Evolutionary conservation across 1,139 yeast species (phyloP).

Genomic region (Dujonia santamariae): DNA sequence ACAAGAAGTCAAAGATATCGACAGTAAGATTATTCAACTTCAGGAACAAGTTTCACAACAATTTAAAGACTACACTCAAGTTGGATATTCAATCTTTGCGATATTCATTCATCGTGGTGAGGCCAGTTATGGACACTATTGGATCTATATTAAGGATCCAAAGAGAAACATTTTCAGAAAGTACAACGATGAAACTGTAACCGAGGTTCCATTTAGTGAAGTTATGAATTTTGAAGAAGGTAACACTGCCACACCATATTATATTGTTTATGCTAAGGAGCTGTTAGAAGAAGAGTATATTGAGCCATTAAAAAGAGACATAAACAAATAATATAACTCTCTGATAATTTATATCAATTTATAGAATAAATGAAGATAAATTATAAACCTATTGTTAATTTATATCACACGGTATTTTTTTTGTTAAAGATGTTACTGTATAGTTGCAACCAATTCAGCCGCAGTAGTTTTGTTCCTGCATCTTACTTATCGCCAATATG

Average conservation of each 20-base stretch:
- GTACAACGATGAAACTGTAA: conserved; percentile 88
- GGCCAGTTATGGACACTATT: conserved; percentile 94
- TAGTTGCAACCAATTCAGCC: too few species aligned
- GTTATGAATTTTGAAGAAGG: conserved; percentile 71
- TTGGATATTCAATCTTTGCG: conserved; percentile 84
- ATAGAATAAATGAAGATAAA: too few species aligned
- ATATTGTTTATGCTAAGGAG: conserved; percentile 76
- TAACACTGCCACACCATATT: conserved; percentile 91
- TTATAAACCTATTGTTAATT: too few species aligned
- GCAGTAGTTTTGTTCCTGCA: background rate
- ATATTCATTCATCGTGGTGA: conserved; percentile 94
- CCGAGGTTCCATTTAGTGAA: conserved; percentile 72
- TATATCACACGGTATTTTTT: too few species aligned
- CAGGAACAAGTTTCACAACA: conserved; percentile 52
- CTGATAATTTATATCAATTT: too few species aligned
- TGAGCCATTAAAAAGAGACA: conserved; percentile 60
- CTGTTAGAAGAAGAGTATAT: conserved; percentile 56
- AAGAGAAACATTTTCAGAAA: conserved; percentile 68
- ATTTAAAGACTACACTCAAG: conserved; percentile 54
- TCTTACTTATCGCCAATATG: conserved; percentile 1
- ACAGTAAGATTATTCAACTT: conserved; percentile 37
- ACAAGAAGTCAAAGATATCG: conserved; percentile 32
- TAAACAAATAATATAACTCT: background rate
- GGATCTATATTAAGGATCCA: conserved; percentile 88
- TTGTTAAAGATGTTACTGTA: too few species aligned